Percentiles rank a stretch among this genome's conserved stretches.
Conservation (phyloP, 495 filamentous ascomycete species). For the Cercophora newfieldiana region DNA sequence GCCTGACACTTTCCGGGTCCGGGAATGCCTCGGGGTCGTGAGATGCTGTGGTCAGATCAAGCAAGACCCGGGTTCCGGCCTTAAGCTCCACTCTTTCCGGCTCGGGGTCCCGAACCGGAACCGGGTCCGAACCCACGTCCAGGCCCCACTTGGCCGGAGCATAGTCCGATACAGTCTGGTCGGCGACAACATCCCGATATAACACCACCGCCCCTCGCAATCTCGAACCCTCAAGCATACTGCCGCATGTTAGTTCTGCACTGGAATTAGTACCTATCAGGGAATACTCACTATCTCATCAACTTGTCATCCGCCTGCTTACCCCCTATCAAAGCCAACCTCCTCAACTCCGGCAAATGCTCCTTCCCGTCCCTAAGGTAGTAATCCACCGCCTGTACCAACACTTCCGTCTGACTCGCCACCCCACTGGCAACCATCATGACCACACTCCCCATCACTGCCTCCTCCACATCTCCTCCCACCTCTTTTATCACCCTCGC, state of each 20-base stretch:
- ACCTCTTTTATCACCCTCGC: slow-evolving; percentile 61
- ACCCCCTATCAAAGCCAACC: slow-evolving; percentile 40
- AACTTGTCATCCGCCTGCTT: slow-evolving; percentile 30
- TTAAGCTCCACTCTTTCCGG: slow-evolving; percentile 23
- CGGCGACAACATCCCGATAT: slow-evolving; percentile 47
- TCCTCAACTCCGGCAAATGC: slow-evolving; percentile 57
- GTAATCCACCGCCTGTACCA: slow-evolving; percentile 71
- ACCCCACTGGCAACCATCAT: slow-evolving; percentile 51
- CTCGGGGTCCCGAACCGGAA: slow-evolving; percentile 12
- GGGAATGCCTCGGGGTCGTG: slow-evolving; percentile 65
- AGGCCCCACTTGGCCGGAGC: slow-evolving; percentile 41
- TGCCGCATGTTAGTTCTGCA: not conserved
- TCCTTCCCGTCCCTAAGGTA: slow-evolving; percentile 59
- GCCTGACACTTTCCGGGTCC: slow-evolving; percentile 57
- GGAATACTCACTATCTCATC: slow-evolving; percentile 31
- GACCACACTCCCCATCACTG: slow-evolving; percentile 65
- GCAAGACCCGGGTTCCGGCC: slow-evolving; percentile 35
- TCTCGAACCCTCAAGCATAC: slow-evolving; percentile 60
- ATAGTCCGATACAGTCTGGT: slow-evolving; percentile 51
- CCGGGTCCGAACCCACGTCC: slow-evolving; percentile 21
- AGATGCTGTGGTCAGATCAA: slow-evolving; percentile 60
- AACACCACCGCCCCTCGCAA: slow-evolving; percentile 61
- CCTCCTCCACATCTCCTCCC: slow-evolving; percentile 54
- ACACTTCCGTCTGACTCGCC: slow-evolving; percentile 66
- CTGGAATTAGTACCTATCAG: not conserved